A percentile compares a stretch with the other conserved stretches of the same genome.
Conservation (phyloP, 768 basidiomycete species). For the Calocera viscosa region DNA sequence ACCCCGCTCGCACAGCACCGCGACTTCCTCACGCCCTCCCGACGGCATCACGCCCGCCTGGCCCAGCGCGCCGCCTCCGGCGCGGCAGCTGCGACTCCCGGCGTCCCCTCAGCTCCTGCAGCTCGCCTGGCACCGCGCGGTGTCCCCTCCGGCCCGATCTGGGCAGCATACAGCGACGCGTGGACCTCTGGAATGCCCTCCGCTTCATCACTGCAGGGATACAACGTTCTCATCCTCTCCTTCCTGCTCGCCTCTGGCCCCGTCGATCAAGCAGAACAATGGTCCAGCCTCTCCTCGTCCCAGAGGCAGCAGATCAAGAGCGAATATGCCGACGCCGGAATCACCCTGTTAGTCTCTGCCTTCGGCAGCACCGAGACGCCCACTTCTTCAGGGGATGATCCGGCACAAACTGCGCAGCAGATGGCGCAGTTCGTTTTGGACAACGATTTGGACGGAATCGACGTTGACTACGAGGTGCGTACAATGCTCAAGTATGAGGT, state of each 20-base stretch:
- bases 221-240: conserved; percentile 4
- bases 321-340: conserved; percentile 20
- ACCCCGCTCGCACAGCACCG: background rate
- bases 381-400: conserved; percentile 9
- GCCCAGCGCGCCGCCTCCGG: background rate
- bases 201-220: background rate
- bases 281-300: conserved; percentile 10
- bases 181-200: background rate
- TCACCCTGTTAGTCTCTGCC: conserved; percentile 28
- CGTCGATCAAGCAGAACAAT: conserved; percentile 12
- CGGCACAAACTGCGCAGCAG: conserved; percentile 5
- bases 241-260: conserved; percentile 14
- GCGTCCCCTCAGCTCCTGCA: background rate
- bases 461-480: conserved; percentile 17
- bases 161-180: background rate
- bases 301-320: conserved; percentile 16
- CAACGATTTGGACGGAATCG: conserved; percentile 18
- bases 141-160: background rate
- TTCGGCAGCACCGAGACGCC: conserved; percentile 25
- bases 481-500: background rate
- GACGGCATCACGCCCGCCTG: background rate
- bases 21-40: background rate
- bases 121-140: background rate
- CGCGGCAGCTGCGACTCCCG: background rate
- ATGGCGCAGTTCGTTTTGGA: conserved; percentile 14